Evolutionary conservation across 2,329 filamentous ascomycete genomes (phyloP).

Genomic region (Cordyceps sp.): DNA sequence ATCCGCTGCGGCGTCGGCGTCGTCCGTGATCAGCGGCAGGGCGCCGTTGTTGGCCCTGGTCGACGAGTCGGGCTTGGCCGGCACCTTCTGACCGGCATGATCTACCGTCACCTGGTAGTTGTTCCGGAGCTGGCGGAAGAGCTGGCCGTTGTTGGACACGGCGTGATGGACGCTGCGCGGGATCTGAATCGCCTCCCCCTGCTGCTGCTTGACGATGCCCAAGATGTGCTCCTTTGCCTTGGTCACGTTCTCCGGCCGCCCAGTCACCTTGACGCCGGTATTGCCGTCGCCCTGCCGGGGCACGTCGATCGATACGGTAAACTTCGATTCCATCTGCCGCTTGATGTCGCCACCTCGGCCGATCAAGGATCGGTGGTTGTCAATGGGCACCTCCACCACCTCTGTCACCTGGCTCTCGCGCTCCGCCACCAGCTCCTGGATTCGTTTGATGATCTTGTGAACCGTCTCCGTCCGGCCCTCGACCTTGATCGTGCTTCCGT

Average conservation of each 20-base stretch:
- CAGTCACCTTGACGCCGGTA: constrained; percentile 74
- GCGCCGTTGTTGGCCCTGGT: constrained; percentile 40
- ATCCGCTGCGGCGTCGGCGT: constrained; percentile 45
- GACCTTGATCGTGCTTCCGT: constrained; percentile 70
- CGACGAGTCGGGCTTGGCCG: constrained; percentile 45
- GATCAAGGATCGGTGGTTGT: constrained; percentile 84
- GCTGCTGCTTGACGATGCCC: constrained; percentile 64
- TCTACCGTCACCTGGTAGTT: constrained; percentile 83
- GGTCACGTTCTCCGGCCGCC: constrained; percentile 61
- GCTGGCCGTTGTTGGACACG: constrained; percentile 74
- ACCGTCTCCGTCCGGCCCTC: constrained; percentile 75
- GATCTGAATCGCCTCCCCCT: constrained; percentile 74
- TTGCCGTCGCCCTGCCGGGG: constrained; percentile 75
- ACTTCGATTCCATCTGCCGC: constrained; percentile 69
- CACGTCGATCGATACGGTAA: constrained; percentile 76
- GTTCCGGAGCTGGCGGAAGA: constrained; percentile 81
- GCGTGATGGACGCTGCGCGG: constrained; percentile 70
- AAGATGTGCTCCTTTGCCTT: constrained; percentile 77
- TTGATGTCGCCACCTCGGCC: constrained; percentile 81
- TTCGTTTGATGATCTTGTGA: constrained; percentile 71
- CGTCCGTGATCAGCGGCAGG: constrained; percentile 88
- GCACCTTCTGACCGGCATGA: constrained; percentile 66
- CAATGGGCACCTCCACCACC: constrained; percentile 64
- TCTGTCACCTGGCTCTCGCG: constrained; percentile 71
- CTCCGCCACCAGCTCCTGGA: constrained; percentile 67